Evolutionary conservation across 148 eudicot genomes (phyloP), one percentile per base, ranked within the genome.

Genomic region (Hydrangea macrophylla): DNA sequence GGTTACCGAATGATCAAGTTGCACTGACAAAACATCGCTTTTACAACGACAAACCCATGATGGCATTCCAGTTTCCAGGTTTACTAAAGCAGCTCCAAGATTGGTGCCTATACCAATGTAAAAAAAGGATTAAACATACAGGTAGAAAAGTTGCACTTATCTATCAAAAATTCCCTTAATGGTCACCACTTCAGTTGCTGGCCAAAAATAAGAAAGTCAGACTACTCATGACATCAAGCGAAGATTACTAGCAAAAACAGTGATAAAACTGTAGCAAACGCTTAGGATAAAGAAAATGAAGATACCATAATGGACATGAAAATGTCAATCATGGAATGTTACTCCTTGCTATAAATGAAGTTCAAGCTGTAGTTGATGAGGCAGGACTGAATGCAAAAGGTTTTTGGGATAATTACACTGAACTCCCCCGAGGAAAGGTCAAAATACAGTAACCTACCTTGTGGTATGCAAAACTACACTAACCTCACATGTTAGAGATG

Each of bases 21-120:
- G 88, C 64, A 87, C 62, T 40, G 93, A 79, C 57, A 92, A 78
- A 73, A 85, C 91, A 64, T 92, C 96, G 55, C 98, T 92, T 73
- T 81, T 85, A 64, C 91, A 82, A 36, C 84, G 84, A 57, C 81
- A 82, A 67, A 87, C 60, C 80, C 71, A 67, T 40, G 88, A 79
- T 2, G 69, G 65, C 28, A 24, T 75, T 69, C 84, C 85, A 54
- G 89, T 84, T 81, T 89, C 91, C 67, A 87, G 35, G 73, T 85
- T 71, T 62, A 92, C 81, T 69, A 82, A 54, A 44, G 76, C 70
- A 80, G 85, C 92, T 85, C 96, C 96, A 68, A 76, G 71, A 70
- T 83, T 75, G 78, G 90, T 85, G 63, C 96, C 96, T 90, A 77
- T 42, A 62, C 7, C 45, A 73, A 48, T 31, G 64, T 48, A 59